These are phyloP conservation scores for Aspergillus niger DNA, from an alignment of 2,329 filamentous ascomycete species.

Conservation along the genomic window DNA sequence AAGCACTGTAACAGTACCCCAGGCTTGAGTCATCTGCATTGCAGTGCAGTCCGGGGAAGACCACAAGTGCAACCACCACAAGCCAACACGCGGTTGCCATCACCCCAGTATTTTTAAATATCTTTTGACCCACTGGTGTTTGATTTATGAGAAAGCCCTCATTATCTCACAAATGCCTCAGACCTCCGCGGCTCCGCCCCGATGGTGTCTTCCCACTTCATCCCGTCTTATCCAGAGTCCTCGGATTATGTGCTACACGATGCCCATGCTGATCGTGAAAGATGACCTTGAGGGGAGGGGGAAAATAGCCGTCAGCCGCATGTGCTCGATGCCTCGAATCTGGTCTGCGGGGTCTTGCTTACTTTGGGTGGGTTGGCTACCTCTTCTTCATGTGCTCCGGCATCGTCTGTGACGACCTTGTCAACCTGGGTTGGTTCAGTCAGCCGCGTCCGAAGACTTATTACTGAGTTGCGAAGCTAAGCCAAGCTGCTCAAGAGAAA, in stretches of 20 bases:
- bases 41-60: background rate
- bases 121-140: background rate
- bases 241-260: conserved; percentile 29
- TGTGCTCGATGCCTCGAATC: background rate
- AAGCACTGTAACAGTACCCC: background rate
- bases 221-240: conserved; percentile 22
- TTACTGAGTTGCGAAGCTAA: no score
- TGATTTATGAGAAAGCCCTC: background rate
- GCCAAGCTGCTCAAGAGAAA: no score
- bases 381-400: conserved; percentile 23
- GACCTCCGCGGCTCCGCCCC: background rate
- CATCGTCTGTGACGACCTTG: conserved; percentile 27
- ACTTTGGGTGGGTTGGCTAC: conserved; percentile 30
- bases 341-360: conserved; percentile 7
- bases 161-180: background rate
- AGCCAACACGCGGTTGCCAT: background rate
- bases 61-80: background rate
- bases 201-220: background rate
- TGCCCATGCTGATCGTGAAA: conserved; percentile 33
- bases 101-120: background rate
- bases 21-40: background rate
- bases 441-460: background rate
- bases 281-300: conserved; percentile 21
- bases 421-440: conserved; percentile 19
- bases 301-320: background rate